Base-by-base conservation (phyloP, 768 basidiomycete genomes). In the Lactifluus subvellereus region DNA sequence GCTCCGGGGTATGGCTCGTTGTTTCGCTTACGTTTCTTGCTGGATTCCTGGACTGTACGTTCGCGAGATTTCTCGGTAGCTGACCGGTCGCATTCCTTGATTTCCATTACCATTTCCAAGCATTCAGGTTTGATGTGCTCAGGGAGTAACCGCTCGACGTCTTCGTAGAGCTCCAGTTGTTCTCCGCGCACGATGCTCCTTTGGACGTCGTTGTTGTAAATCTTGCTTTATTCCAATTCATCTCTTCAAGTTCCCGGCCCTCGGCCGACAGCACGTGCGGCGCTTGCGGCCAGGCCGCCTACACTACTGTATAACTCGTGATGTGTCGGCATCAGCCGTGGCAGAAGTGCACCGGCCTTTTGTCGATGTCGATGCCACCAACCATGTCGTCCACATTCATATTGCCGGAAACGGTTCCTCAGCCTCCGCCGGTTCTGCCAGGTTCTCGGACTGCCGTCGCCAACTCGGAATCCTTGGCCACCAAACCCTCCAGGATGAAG, bases 201-300 rank as follows among this genome's bases (percentile, higher is more conserved):
- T 72, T 98, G 95, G 2, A 98, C 91, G 68, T 91, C 86, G 65
- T 86, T 83, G 75, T 99, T n/a, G n/a, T n/a, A 96, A 2, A 84
- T 69, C 93, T 86, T 0, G 97, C 94, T 67, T 87, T 89, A 57
- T 90, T 87, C 79, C 94, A 90, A 69, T 97, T 96, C 53, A 78
- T 71, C 69, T 98, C 94, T 75, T 99, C 27, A 27, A 27, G 27
- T 27, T 27, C 97, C 27, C 95, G 87, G 37, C 85, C 84, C 73
- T 96, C 90, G 6, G 94, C 85, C 67, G 97, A 86, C n/a, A 99
- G 79, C 11, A 95, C 90, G 69, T 94, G 90, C 86, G 83, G 40
- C 92, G 84, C 74, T 94, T 94, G 52, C 97, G 89, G 13, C 97
- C 97, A 0, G 97, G 98, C 58, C 97, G 83, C 54, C 97, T 56